Evolutionary conservation across 805 yeast species (phyloP).

Genomic region (Kodamaea kakaduensis): DNA sequence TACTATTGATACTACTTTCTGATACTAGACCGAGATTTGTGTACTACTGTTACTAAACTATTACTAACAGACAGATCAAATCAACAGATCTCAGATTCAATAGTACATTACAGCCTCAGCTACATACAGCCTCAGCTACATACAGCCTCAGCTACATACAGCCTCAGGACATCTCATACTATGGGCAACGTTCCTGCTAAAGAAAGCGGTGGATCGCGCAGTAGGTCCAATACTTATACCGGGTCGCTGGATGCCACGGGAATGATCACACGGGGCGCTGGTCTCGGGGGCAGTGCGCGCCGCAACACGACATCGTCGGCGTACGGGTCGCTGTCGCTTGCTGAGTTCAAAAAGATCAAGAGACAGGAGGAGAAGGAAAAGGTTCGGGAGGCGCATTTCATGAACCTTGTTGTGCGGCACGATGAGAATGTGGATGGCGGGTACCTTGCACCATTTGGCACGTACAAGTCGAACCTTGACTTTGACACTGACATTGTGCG

Average conservation of each 20-base stretch:
- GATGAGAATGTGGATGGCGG: slow-evolving; percentile 91
- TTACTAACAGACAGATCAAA: too few relatives aligned
- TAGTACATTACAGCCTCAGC: too few relatives aligned
- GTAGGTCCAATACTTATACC: slow-evolving; percentile 11
- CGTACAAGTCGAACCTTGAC: slow-evolving; percentile 72
- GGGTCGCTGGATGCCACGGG: slow-evolving; percentile 8
- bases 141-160: too few relatives aligned
- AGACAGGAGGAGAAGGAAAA: slow-evolving; percentile 53
- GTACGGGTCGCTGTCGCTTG: slow-evolving; percentile 11
- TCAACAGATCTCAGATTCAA: too few relatives aligned
- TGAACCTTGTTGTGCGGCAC: slow-evolving; percentile 54
- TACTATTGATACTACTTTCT: too few relatives aligned
- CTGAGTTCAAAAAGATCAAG: slow-evolving; percentile 20
- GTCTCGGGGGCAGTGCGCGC: slow-evolving; percentile 10
- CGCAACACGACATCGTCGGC: slow-evolving; percentile 20
- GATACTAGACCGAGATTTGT: too few relatives aligned
- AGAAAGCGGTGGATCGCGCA: slow-evolving; percentile 25
- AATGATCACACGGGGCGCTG: slow-evolving; percentile 7
- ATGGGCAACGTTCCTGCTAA: slow-evolving; percentile 46
- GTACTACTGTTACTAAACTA: too few relatives aligned
- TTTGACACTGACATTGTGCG: slow-evolving; percentile 73
- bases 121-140: too few relatives aligned
- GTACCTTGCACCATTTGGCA: slow-evolving; percentile 85
- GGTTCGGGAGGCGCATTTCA: slow-evolving; percentile 50
- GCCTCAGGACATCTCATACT: not conserved